Percentiles rank a stretch among this genome's conserved stretches.
These are phyloP conservation scores for Hypericum perforatum DNA, from an alignment of 345 rosid species.

Conservation along the genomic window DNA sequence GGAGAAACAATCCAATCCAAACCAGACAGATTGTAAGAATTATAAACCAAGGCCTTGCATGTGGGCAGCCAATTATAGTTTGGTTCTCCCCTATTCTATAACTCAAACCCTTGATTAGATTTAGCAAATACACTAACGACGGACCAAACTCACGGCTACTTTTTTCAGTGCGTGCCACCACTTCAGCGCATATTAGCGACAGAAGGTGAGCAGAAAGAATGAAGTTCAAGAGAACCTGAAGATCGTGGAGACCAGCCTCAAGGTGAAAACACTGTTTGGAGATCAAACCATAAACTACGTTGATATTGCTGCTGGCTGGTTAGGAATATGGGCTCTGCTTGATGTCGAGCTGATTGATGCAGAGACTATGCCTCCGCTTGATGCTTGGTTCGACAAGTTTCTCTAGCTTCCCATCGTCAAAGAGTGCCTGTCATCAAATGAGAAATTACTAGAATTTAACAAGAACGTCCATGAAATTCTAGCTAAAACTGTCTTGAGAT, in stretches of 20 bases:
- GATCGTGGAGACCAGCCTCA: constrained; percentile 13
- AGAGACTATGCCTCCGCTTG: constrained; percentile 16
- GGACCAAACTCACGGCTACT: no score
- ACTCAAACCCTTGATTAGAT: no score
- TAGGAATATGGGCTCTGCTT: constrained; percentile 21
- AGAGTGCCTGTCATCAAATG: no score
- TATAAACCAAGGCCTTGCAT: no score
- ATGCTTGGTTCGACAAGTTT: constrained; percentile 17
- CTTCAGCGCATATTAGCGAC: constrained; percentile 7
- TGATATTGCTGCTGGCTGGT: constrained; percentile 23
- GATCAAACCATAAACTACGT: constrained; percentile 20
- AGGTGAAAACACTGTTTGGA: constrained; percentile 21
- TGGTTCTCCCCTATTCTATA: no score
- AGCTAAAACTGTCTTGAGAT: no score
- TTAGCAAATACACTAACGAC: no score
- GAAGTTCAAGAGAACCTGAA: constrained; percentile 22
- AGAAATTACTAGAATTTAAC: no score
- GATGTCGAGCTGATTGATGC: constrained; percentile 19
- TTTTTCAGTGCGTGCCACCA: constrained; percentile 16
- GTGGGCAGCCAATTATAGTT: no score
- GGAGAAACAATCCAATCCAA: no score
- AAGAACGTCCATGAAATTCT: no score
- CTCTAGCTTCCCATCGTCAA: constrained; percentile 11
- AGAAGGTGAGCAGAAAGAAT: constrained; percentile 16
- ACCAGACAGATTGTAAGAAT: no score